Conservation (phyloP, 1,139 yeast genomes). For the Nematodospora anomalae region DNA sequence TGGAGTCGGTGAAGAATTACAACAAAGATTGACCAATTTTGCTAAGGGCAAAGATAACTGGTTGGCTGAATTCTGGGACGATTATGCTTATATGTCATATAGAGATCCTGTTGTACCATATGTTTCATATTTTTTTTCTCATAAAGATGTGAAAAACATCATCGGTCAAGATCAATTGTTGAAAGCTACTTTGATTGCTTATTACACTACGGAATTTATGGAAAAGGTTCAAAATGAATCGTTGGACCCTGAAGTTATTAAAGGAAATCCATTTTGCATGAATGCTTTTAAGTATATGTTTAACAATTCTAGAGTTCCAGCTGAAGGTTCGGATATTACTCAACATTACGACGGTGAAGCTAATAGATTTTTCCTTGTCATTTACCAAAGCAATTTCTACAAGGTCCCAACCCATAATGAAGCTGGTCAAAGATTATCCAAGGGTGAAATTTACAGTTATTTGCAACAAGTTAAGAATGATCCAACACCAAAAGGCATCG, state of each 20-base stretch:
- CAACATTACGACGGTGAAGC: conserved; percentile 47
- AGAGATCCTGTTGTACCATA: conserved; percentile 93
- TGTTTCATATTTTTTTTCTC: conserved; percentile 87
- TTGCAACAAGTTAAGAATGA: conserved; percentile 51
- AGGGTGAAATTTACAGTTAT: conserved; percentile 66
- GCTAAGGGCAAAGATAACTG: conserved; percentile 75
- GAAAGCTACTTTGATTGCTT: conserved; percentile 67
- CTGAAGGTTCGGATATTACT: conserved; percentile 57
- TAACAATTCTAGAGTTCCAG: conserved; percentile 83
- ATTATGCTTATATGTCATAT: conserved; percentile 86
- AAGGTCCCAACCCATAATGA: conserved; percentile 68
- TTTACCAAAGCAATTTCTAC: conserved; percentile 78
- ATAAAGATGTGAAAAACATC: conserved; percentile 60
- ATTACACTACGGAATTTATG: conserved; percentile 57
- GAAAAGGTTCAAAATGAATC: conserved; percentile 57
- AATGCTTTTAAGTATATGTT: conserved; percentile 90
- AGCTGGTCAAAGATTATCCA: conserved; percentile 55
- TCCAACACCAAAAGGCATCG: conserved; percentile 42
- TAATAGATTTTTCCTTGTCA: conserved; percentile 71
- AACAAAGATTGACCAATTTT: conserved; percentile 59
- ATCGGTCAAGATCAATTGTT: conserved; percentile 70
- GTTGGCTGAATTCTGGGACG: conserved; percentile 94
- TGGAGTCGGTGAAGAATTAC: conserved; percentile 69
- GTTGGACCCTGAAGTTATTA: conserved; percentile 77
- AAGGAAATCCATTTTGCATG: conserved; percentile 87